Percentiles rank a stretch among this genome's conserved stretches.
Conservation (phyloP, 2,329 filamentous ascomycete species). For the Didymella exigua region DNA sequence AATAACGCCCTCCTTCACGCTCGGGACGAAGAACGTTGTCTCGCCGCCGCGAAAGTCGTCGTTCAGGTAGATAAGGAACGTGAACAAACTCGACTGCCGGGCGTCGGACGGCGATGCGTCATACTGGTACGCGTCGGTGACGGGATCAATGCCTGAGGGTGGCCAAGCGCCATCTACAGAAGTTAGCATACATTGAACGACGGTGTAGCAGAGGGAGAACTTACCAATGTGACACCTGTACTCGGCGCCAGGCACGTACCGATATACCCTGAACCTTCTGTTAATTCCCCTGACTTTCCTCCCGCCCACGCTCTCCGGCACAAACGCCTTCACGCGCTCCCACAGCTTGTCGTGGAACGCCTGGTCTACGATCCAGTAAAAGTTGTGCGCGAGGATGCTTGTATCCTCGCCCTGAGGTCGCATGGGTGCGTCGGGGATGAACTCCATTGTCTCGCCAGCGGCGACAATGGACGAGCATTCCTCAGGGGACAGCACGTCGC, state of each 20-base stretch:
- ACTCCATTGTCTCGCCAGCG: slow-evolving; percentile 68
- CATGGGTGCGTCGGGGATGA: slow-evolving; percentile 70
- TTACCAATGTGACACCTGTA: slow-evolving; percentile 68
- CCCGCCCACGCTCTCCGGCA: slow-evolving; percentile 62
- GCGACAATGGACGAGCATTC: slow-evolving; percentile 72
- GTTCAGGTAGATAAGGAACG: slow-evolving; percentile 72
- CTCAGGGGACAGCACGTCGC: slow-evolving; percentile 62
- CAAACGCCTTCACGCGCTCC: slow-evolving; percentile 63
- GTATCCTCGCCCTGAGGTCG: slow-evolving; percentile 66
- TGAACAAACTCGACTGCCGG: slow-evolving; percentile 71
- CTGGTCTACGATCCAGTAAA: slow-evolving; percentile 72
- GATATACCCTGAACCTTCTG: slow-evolving; percentile 71
- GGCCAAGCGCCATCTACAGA: slow-evolving; percentile 69
- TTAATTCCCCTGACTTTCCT: slow-evolving; percentile 68
- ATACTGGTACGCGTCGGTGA: slow-evolving; percentile 66
- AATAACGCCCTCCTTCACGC: slow-evolving; percentile 66
- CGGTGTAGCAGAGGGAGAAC: slow-evolving; percentile 19
- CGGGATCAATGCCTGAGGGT: slow-evolving; percentile 66
- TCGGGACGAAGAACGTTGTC: slow-evolving; percentile 73
- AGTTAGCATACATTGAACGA: slow-evolving; percentile 6
- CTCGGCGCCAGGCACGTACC: slow-evolving; percentile 74
- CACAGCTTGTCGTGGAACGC: slow-evolving; percentile 68
- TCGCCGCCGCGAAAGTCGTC: slow-evolving; percentile 75
- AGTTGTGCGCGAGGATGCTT: slow-evolving; percentile 73
- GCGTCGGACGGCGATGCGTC: slow-evolving; percentile 65